Conservation (phyloP, 2,329 filamentous ascomycete species). For the Aspergillus aculeatus region DNA sequence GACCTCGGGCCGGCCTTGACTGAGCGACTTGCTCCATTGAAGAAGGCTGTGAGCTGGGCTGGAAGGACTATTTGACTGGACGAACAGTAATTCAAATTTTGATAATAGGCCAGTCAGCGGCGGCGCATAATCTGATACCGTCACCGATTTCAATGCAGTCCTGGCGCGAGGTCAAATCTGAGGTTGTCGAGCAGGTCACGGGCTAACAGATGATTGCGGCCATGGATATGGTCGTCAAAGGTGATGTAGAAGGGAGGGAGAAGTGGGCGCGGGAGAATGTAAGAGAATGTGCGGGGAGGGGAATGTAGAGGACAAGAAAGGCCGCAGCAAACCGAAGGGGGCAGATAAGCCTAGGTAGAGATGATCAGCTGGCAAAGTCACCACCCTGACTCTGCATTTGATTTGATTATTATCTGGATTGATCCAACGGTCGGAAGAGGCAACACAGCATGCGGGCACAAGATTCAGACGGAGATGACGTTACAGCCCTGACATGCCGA, state of each 20-base stretch:
- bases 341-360: neutral
- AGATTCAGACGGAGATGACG: constrained; percentile 10
- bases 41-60: constrained; percentile 18
- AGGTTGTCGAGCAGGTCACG: constrained; percentile 23
- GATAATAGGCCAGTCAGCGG: constrained; percentile 18
- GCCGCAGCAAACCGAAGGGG: neutral
- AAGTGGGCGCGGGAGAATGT: constrained; percentile 4
- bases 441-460: constrained; percentile 16
- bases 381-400: too few relatives aligned
- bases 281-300: neutral
- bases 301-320: neutral
- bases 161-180: constrained; percentile 11
- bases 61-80: constrained; percentile 15
- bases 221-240: constrained; percentile 17
- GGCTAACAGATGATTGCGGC: constrained; percentile 30
- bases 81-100: constrained; percentile 11
- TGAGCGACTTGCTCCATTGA: constrained; percentile 36
- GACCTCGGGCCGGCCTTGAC: constrained; percentile 19
- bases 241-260: neutral
- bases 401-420: too few relatives aligned
- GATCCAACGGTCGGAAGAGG: neutral
- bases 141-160: constrained; percentile 26
- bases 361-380: neutral
- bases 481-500: constrained; percentile 34
- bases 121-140: constrained; percentile 31